Evolutionary conservation across 106 monocot genomes (phyloP), one percentile per base, ranked within the genome.

Genomic region (Posidonia australis): DNA sequence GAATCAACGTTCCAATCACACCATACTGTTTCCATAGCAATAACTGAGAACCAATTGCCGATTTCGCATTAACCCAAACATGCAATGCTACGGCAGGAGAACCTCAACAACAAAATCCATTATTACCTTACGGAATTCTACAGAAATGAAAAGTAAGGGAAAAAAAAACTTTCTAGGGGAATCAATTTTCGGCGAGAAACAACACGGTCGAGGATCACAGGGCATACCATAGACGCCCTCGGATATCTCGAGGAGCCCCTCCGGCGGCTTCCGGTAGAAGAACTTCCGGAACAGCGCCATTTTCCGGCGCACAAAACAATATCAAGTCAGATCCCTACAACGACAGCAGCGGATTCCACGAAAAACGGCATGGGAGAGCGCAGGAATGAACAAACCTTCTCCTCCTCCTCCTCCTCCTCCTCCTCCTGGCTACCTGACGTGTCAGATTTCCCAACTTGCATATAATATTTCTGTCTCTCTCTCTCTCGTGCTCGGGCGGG

Each of bases 221-320:
- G 1, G 18, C 66, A 17, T 78, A 94, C 93, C 93, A 26, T 82
- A 94, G 41, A 94, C 86, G 58, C 89, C 77, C 72, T 86, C 93
- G n/a, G 86, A 82, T 19, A 94, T 94, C 70, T 94, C 93, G 22
- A 94, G 78, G 13, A 94, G 81, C 32, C 89, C 93, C 44, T 94
- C 93, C 1, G 93, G 93, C 46, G 93, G 89, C 70, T 94, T 94
- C 42, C 81, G 76, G 71, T 76, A 83, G 62, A 89, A 94, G 63
- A 89, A 81, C 77, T 84, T 94, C 17, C 83, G 78, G 53, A 89
- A 86, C 42, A 73, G 54, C n/a, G 72, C 64, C 65, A 73, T 73
- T 7, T 36, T 36, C 36, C 7, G 5, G 36, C 36, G 7, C 36
- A 36, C n/a, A n/a, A n/a, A 36, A 7, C 36, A 36, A 36, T 2